Evolutionary conservation across 208 protist species (phyloP).

Genomic region (Crithidia acanthocephali): DNA sequence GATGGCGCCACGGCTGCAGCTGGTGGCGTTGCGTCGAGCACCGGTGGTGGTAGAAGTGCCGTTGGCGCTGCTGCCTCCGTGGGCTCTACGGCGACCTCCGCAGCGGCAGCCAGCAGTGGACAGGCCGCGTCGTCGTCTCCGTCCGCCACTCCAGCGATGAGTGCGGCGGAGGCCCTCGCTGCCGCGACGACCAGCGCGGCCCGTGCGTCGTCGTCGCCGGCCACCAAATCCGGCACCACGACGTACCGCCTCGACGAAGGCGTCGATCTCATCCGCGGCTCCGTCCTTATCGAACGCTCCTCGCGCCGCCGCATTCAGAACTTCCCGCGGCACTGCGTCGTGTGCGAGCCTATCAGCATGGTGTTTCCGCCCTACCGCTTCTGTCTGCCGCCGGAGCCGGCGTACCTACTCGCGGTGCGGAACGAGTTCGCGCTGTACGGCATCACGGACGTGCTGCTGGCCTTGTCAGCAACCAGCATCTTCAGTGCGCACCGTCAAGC

Average conservation of each 20-base stretch:
- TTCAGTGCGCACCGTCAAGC: conserved; percentile 18
- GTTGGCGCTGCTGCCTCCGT: not conserved
- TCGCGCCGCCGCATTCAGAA: conserved; percentile 64
- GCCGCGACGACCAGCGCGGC: conserved; percentile 10
- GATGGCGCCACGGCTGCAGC: not conserved
- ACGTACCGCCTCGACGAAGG: conserved; percentile 29
- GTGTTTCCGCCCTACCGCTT: conserved; percentile 71
- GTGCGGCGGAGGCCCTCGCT: not conserved
- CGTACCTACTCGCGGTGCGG: conserved; percentile 68
- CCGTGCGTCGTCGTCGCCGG: not conserved
- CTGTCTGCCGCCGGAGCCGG: conserved; percentile 80
- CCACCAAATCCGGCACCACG: conserved; percentile 12
- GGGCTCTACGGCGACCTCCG: not conserved
- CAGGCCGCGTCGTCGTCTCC: no score
- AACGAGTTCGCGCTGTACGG: conserved; percentile 58
- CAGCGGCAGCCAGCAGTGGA: not conserved
- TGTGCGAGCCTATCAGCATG: conserved; percentile 38
- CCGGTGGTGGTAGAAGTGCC: no score
- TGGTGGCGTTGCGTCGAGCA: not conserved
- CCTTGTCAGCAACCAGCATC: conserved; percentile 56
- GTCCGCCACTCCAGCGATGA: not conserved
- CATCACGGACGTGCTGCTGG: conserved; percentile 74
- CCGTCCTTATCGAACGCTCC: conserved; percentile 69
- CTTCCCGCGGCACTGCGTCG: conserved; percentile 62
- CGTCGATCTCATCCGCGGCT: conserved; percentile 45